Percentiles rank a stretch among this genome's conserved stretches.
These are phyloP conservation scores for Thamnidium elegans DNA, from an alignment of 192 early-diverging fungal genomes.

Conservation along the genomic window DNA sequence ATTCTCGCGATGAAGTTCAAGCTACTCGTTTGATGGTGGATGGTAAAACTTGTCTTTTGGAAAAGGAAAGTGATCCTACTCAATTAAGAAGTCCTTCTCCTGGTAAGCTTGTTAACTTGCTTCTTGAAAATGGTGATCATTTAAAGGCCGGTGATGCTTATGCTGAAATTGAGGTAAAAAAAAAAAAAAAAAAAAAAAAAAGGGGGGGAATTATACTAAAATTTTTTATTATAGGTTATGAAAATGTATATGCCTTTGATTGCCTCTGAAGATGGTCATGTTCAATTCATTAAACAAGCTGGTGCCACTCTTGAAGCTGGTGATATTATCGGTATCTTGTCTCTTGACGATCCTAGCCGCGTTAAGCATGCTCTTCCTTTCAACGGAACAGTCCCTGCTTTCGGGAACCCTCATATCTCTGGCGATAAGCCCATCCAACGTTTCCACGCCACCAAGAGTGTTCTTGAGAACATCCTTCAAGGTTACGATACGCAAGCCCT, in stretches of 20 bases:
- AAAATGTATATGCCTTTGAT: conserved; percentile 99
- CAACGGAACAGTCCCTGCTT: conserved; percentile 65
- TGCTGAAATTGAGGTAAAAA: conserved; percentile 90
- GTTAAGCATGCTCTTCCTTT: conserved; percentile 89
- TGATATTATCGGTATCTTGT: conserved; percentile 90
- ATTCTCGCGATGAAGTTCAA: conserved; percentile 85
- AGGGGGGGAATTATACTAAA: conserved; percentile 4
- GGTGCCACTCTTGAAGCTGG: conserved; percentile 82
- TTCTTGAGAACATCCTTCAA: conserved; percentile 74
- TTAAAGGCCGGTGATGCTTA: conserved; percentile 86
- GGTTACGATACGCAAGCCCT: conserved; percentile 86
- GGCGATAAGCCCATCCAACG: conserved; percentile 91
- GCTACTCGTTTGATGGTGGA: conserved; percentile 87
- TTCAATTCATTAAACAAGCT: conserved; percentile 86
- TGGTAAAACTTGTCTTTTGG: conserved; percentile 87
- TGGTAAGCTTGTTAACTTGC: conserved; percentile 91
- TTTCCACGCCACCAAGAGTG: conserved; percentile 57
- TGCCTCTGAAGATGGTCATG: conserved; percentile 85
- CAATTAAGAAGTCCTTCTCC: conserved; percentile 94
- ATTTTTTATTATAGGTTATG: conserved; percentile 67
- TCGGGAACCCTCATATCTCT: conserved; percentile 75
- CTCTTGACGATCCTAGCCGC: conserved; percentile 89
- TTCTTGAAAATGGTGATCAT: conserved; percentile 93
- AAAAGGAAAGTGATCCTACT: conserved; percentile 97
- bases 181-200: conserved; percentile 15